phyloP scores from a whole-genome alignment of 352 stramenopile species.

The Lagenidium giganteum region DNA sequence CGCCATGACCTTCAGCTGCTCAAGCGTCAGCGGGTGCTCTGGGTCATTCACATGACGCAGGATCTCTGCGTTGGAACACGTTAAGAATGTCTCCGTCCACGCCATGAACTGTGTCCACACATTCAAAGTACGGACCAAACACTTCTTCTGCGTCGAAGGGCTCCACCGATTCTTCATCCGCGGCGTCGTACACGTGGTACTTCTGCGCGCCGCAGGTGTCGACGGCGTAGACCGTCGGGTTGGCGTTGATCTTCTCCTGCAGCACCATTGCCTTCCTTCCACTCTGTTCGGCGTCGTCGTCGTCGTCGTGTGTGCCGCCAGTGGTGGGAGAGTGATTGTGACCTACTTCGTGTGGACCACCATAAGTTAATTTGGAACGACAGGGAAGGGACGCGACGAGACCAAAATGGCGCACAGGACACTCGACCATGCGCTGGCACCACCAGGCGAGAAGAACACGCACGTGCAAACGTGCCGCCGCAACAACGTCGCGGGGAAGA shows the following conservation, averaged over 20 bases:
- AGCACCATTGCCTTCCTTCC: conserved; percentile 39
- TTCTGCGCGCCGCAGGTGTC: conserved; percentile 45
- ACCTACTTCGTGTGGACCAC: conserved; percentile 4
- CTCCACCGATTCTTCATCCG: conserved; percentile 64
- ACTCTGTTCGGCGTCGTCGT: not conserved
- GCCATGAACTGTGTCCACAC: not conserved
- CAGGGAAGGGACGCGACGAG: too few relatives aligned
- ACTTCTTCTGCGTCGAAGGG: conserved; percentile 82
- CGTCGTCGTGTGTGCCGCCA: too few relatives aligned
- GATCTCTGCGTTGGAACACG: too few relatives aligned
- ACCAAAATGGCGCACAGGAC: too few relatives aligned
- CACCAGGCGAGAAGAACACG: too few relatives aligned
- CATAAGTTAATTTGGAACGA: not conserved
- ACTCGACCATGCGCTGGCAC: too few relatives aligned
- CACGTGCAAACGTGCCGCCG: too few relatives aligned
- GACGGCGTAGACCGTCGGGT: conserved; percentile 84
- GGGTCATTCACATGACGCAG: conserved; percentile 90
- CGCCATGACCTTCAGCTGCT: conserved; percentile 92
- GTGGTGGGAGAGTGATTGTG: not conserved
- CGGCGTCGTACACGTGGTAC: conserved; percentile 51
- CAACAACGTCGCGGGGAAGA: too few relatives aligned
- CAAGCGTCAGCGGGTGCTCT: conserved; percentile 90
- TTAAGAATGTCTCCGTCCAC: too few relatives aligned
- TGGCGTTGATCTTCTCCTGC: conserved; percentile 86
- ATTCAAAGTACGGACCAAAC: conserved; percentile 52